These are phyloP conservation scores for Zoysia japonica DNA, from an alignment of 176 grass and related monocot genomes.

Conservation along the genomic window DNA sequence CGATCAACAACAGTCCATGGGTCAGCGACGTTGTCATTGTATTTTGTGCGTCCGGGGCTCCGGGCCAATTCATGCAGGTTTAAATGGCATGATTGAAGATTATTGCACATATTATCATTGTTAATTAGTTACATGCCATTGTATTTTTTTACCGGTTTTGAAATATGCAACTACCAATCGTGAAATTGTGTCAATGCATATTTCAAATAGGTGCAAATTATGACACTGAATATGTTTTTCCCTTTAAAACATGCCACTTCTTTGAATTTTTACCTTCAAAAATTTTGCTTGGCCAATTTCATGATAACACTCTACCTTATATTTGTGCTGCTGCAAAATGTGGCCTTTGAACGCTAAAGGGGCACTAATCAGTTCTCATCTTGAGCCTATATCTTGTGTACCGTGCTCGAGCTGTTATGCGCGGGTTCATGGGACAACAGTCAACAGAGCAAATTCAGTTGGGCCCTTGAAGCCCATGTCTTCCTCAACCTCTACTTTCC, in stretches of 20 bases:
- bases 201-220: no score
- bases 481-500: not conserved
- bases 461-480: slow-evolving; percentile 18
- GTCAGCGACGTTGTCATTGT: slow-evolving; percentile 1
- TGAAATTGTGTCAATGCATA: no score
- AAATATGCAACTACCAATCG: no score
- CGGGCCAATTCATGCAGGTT: not conserved
- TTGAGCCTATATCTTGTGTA: no score
- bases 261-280: no score
- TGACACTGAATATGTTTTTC: no score
- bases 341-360: not conserved
- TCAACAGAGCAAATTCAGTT: not conserved
- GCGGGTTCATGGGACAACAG: not conserved
- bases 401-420: no score
- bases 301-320: not conserved
- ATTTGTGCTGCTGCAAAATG: not conserved
- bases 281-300: no score
- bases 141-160: no score
- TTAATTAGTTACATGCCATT: no score
- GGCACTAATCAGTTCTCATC: not conserved
- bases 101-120: not conserved
- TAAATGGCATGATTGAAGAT: not conserved
- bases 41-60: not conserved
- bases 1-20: not conserved
- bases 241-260: no score